Percentiles rank a stretch among this genome's conserved stretches.
phyloP scores from a whole-genome alignment of 768 basidiomycete genomes.

The Chalciporus sphaerocephalus region DNA sequence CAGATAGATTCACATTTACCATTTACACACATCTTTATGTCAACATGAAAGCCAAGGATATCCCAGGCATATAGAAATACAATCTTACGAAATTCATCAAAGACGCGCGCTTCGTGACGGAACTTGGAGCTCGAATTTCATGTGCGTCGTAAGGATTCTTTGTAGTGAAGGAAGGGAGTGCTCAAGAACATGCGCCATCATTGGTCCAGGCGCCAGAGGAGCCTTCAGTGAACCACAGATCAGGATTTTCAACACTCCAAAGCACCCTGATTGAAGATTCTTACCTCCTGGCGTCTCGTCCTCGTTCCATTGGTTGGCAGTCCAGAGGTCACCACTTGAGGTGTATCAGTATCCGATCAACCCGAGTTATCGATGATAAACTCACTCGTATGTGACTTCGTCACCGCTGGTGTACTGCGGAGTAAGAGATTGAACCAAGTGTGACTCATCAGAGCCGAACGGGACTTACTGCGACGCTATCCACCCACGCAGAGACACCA shows the following conservation, averaged over 20 bases:
- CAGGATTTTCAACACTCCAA: not conserved
- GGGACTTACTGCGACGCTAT: constrained; percentile 34
- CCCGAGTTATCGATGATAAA: not conserved
- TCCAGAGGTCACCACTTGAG: constrained; percentile 45
- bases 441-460: not conserved
- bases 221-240: constrained; percentile 30
- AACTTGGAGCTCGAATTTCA: not conserved
- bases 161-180: not conserved
- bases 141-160: not conserved
- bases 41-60: not conserved
- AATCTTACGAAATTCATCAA: not conserved
- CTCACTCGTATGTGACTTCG: constrained; percentile 40
- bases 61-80: not conserved
- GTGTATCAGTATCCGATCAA: not conserved
- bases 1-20: no score
- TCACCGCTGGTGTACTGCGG: constrained; percentile 40
- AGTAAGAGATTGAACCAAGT: not conserved
- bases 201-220: constrained; percentile 54
- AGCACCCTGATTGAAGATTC: not conserved
- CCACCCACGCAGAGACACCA: constrained; percentile 41
- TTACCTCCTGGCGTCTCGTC: constrained; percentile 33
- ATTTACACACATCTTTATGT: no score
- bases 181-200: constrained; percentile 42
- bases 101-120: not conserved
- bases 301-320: constrained; percentile 45